Evolutionary conservation across 371 early-diverging fungal species (phyloP), one percentile per base, ranked within the genome.

Genomic region (Coemansia sp.): DNA sequence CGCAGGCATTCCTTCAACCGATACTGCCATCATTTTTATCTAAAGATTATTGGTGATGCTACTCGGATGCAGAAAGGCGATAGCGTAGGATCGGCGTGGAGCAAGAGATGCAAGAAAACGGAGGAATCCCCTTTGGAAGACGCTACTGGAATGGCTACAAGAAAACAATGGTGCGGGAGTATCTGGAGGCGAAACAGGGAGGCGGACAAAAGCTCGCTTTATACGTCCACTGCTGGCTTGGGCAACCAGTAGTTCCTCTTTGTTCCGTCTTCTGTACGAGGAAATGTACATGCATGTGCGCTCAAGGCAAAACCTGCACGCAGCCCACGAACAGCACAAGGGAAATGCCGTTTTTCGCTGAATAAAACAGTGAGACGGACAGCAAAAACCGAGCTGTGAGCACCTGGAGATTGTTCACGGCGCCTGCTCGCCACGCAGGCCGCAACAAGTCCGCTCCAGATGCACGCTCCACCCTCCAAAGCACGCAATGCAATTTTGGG

Each of bases 11-110:
- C 58, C 65, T 14, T 67, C 68, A 16, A 63, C 47, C 14, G 68
- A 67, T 9, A 67, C 41, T 1, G 64, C 68, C 63, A 67, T 53
- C 60, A 59, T 57, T 31, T 20, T 63, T 14, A n/a, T 26, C 36
- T 34, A 14, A 30, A 55, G 30, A 39, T 30, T 38, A 38, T 31
- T 38, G 12, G 16, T 30, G 31, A 9, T 30, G 49, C 9, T 30
- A 48, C 9, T 10, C 9, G 30, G 30, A 9, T 10, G 30, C 14
- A 30, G 49, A 26, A 31, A 12, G 3, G 49, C 30, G 26, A 20
- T 36, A 36, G 3, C 5, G 7, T 36, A n/a, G n/a, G 20, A 45
- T n/a, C 45, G 14, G 45, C 7, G 8, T n/a, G 14, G 3, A 36
- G 14, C 6, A 20, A 45, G 45, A 5, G 7, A 45, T 45, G 16